Evolutionary conservation across 1,139 yeast species (phyloP).

Genomic region (Eremothecium gossypii): DNA sequence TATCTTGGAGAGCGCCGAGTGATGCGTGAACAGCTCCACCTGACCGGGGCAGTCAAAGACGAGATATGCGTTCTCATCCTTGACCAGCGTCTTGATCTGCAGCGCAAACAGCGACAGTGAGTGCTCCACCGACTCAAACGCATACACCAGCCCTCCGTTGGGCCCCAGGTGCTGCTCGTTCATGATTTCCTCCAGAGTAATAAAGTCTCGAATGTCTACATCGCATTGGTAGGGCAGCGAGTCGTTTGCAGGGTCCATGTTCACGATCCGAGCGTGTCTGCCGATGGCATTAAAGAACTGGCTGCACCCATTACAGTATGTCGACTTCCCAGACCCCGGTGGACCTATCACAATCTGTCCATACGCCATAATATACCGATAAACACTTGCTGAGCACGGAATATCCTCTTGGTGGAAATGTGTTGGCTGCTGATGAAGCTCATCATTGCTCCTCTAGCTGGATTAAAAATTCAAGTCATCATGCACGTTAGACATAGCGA

Average conservation of each 20-base stretch:
- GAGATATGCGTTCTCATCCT: slow-evolving; percentile 56
- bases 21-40: slow-evolving; percentile 89
- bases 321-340: slow-evolving; percentile 95
- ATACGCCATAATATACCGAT: slow-evolving; percentile 40
- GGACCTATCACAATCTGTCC: slow-evolving; percentile 96
- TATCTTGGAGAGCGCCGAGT: slow-evolving; percentile 67
- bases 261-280: slow-evolving; percentile 69
- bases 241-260: slow-evolving; percentile 95
- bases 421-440: too few species aligned
- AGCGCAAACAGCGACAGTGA: slow-evolving; percentile 52
- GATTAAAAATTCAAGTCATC: too few species aligned
- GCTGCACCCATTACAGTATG: slow-evolving; percentile 84
- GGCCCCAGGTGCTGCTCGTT: slow-evolving; percentile 77
- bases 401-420: too few species aligned
- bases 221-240: slow-evolving; percentile 70
- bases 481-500: too few species aligned
- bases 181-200: slow-evolving; percentile 87
- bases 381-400: too few species aligned
- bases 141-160: slow-evolving; percentile 88
- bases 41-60: slow-evolving; percentile 98
- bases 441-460: too few species aligned
- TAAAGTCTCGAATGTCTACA: slow-evolving; percentile 78
- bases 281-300: slow-evolving; percentile 94
- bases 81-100: slow-evolving; percentile 48
- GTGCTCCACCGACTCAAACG: slow-evolving; percentile 59